phyloP scores from a whole-genome alignment of 495 filamentous ascomycete species.

The Penicillium tannophilum region DNA sequence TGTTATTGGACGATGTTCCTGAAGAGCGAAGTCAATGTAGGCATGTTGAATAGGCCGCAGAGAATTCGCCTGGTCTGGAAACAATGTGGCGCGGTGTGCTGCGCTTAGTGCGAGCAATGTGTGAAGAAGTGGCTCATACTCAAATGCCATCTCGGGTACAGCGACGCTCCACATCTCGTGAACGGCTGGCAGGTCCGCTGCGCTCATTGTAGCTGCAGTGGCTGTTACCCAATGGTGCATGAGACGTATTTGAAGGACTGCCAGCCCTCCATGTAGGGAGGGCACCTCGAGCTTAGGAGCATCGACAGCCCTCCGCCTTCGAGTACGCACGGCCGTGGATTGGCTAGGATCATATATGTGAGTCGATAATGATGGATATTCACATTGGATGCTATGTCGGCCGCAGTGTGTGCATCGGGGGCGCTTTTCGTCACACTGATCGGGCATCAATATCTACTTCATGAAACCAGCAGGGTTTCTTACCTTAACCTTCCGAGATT shows the following conservation, averaged over 20 bases:
- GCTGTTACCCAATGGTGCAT: slow-evolving; percentile 27
- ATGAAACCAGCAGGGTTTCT: neutral
- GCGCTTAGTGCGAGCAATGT: slow-evolving; percentile 27
- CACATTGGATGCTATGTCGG: slow-evolving; percentile 21
- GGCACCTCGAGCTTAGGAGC: slow-evolving; percentile 8
- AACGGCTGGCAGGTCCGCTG: slow-evolving; percentile 18
- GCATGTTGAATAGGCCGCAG: slow-evolving; percentile 25
- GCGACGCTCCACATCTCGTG: slow-evolving; percentile 23
- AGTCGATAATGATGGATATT: slow-evolving; percentile 18
- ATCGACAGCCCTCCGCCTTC: neutral
- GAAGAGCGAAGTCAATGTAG: slow-evolving; percentile 25
- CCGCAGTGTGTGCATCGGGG: slow-evolving; percentile 27
- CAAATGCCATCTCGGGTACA: slow-evolving; percentile 29
- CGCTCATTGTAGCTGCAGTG: slow-evolving; percentile 25
- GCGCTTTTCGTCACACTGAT: slow-evolving; percentile 22
- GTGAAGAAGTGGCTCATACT: slow-evolving; percentile 29
- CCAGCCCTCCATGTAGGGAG: slow-evolving; percentile 12
- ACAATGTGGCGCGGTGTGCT: slow-evolving; percentile 22
- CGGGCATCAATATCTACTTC: neutral
- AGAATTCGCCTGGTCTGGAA: slow-evolving; percentile 18
- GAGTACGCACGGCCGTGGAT: neutral
- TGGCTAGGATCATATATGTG: slow-evolving; percentile 20
- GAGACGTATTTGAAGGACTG: slow-evolving; percentile 25
- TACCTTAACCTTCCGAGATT: slow-evolving; percentile 48
- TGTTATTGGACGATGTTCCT: slow-evolving; percentile 19